Conservation (phyloP, 192 early-diverging fungal species). For the Funneliformis geosporum region DNA sequence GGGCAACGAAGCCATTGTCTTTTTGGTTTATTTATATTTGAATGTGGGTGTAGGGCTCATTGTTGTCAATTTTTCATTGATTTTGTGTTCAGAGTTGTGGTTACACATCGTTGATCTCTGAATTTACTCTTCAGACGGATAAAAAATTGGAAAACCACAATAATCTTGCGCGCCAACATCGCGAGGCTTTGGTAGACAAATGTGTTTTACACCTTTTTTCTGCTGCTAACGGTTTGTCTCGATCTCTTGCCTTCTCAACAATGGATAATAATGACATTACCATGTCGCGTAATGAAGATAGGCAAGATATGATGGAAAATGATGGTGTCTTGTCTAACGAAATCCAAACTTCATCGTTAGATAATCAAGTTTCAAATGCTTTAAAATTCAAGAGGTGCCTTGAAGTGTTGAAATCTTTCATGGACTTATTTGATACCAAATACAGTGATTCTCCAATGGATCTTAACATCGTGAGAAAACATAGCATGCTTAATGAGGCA, state of each 20-base stretch:
- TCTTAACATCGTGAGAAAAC: conserved; percentile 9
- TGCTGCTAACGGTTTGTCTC: conserved; percentile 31
- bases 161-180: conserved; percentile 35
- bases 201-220: conserved; percentile 44
- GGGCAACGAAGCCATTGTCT: conserved; percentile 39
- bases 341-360: neutral
- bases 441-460: conserved; percentile 33
- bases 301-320: conserved; percentile 15
- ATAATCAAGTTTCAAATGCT: conserved; percentile 26
- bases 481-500: conserved; percentile 48
- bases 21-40: conserved; percentile 39
- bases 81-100: neutral
- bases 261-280: neutral
- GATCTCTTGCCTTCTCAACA: neutral
- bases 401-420: conserved; percentile 46
- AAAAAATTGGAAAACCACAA: conserved; percentile 28
- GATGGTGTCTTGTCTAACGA: neutral
- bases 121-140: conserved; percentile 34
- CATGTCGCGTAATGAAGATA: neutral
- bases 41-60: conserved; percentile 23
- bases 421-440: conserved; percentile 34
- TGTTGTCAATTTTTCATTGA: neutral
- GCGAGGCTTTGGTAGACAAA: conserved; percentile 45
- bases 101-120: neutral
- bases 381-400: conserved; percentile 49